Conservation (phyloP, 371 early-diverging fungal species). For the Mortierella sp. region DNA sequence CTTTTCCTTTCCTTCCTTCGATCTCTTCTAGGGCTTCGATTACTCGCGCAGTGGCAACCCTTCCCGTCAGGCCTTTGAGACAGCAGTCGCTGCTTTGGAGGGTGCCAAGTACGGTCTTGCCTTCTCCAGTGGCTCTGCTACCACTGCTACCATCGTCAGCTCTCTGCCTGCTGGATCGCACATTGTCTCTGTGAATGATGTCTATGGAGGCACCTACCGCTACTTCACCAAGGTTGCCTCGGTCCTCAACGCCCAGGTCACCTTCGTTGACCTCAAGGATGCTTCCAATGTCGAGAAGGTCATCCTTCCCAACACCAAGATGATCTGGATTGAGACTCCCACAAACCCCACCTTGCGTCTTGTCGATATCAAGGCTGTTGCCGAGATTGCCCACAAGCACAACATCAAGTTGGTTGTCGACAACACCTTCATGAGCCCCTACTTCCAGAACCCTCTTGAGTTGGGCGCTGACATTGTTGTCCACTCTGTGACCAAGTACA, state of each 20-base stretch:
- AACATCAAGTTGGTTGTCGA: constrained; percentile 92
- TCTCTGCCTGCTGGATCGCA: constrained; percentile 83
- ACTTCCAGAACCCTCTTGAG: constrained; percentile 93
- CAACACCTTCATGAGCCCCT: constrained; percentile 98
- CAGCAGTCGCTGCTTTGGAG: constrained; percentile 92
- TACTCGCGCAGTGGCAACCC: constrained; percentile 98
- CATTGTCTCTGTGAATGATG: constrained; percentile 93
- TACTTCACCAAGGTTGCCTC: constrained; percentile 95
- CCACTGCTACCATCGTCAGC: constrained; percentile 89
- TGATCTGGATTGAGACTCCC: constrained; percentile 96
- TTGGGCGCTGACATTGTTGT: constrained; percentile 98
- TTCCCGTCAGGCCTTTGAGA: constrained; percentile 90
- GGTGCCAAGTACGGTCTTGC: constrained; percentile 90
- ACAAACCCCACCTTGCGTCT: constrained; percentile 97
- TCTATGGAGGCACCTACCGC: constrained; percentile 97
- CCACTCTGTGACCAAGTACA: constrained; percentile 98
- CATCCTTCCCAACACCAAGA: constrained; percentile 81
- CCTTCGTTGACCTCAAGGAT: constrained; percentile 90
- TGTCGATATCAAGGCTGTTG: constrained; percentile 91
- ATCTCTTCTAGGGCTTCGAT: constrained; percentile 79
- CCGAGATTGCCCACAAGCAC: constrained; percentile 82
- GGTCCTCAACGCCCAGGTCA: constrained; percentile 74
- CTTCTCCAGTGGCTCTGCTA: constrained; percentile 95
- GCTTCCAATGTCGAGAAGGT: constrained; percentile 73
- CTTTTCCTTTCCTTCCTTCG: background rate